Evolutionary conservation across 148 eudicot genomes (phyloP).

Genomic region (Spergularia marina): DNA sequence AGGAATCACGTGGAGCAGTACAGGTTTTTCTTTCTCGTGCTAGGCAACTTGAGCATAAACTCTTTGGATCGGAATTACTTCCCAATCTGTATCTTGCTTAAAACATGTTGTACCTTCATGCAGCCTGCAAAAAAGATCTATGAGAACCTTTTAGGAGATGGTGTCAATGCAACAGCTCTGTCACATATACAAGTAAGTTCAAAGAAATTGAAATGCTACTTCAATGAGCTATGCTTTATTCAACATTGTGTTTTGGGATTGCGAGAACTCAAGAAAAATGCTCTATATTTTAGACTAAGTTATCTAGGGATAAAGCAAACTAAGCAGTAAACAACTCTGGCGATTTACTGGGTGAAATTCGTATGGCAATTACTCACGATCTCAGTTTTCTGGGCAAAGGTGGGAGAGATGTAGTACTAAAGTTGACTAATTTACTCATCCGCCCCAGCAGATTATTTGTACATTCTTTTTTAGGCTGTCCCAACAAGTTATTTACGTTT

Average conservation of each 20-base stretch:
- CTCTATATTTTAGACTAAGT: not conserved
- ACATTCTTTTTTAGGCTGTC: too few relatives aligned
- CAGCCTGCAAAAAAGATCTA: slow-evolving; percentile 91
- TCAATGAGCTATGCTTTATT: slow-evolving; percentile 2
- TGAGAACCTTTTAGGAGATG: slow-evolving; percentile 80
- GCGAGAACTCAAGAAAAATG: not conserved
- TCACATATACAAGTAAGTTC: slow-evolving; percentile 84
- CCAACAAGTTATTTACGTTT: too few relatives aligned
- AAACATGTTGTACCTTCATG: slow-evolving; percentile 21
- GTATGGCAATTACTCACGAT: not conserved
- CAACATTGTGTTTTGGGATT: not conserved
- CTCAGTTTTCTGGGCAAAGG: not conserved
- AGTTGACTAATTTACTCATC: too few relatives aligned
- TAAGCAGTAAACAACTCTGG: not conserved
- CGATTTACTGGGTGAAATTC: not conserved
- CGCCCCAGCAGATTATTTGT: too few relatives aligned
- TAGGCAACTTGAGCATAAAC: not conserved
- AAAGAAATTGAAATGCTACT: not conserved
- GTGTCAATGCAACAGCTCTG: slow-evolving; percentile 59
- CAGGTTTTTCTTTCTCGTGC: slow-evolving; percentile 47
- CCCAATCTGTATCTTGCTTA: not conserved
- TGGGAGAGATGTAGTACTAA: too few relatives aligned
- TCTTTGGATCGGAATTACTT: not conserved
- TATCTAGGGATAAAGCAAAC: not conserved
- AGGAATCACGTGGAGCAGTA: slow-evolving; percentile 93